Evolutionary conservation across 2,329 filamentous ascomycete species (phyloP), one percentile per base, ranked within the genome.

Genomic region (Aspergillus pseudonomiae): DNA sequence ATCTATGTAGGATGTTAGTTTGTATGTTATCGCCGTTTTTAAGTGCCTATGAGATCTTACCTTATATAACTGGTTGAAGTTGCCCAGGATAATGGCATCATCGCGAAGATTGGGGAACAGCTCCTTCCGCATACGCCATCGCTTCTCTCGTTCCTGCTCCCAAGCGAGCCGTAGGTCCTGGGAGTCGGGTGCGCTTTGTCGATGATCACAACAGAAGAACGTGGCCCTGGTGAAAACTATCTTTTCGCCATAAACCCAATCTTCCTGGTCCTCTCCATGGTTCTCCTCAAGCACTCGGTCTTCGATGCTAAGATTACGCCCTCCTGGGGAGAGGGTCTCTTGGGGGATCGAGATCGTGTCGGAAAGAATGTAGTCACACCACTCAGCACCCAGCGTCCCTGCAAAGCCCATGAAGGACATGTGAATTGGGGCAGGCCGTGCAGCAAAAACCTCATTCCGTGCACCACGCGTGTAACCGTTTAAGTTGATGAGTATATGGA

Each of bases 331-430:
- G 32, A 98, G 82, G 0, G 94, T 97, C 30, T 89, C 87, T 0
- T 85, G 85, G 0, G 95, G 95, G 59, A 99, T 90, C 0, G 95
- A 93, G 1, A 91, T 94, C 57, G 91, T 84, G 73, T 99, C 95
- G 4, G 95, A 94, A 30, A 98, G 86, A 19, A 99, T 89, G 73
- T 99, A 99, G 76, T 99, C 95, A 71, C 95, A 99, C 95, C 95
- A 99, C 75, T 99, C 95, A 3, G 95, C 95, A 6, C 95, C 95
- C 1, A 99, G 82, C 0, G 94, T 97, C 11, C 95, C 95, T 0
- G 95, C 95, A 75, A 99, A 99, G 0, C 95, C 95, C 95, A 99
- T 99, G 73, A 99, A 99, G 0, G 95, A 97, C 95, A 99, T 99
- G 69, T 99, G 95, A 50, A 99, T 93, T 0, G 95, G 95, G 2